Evolutionary conservation across 192 early-diverging fungal species (phyloP).

Genomic region (Helicostylum pulchrum): DNA sequence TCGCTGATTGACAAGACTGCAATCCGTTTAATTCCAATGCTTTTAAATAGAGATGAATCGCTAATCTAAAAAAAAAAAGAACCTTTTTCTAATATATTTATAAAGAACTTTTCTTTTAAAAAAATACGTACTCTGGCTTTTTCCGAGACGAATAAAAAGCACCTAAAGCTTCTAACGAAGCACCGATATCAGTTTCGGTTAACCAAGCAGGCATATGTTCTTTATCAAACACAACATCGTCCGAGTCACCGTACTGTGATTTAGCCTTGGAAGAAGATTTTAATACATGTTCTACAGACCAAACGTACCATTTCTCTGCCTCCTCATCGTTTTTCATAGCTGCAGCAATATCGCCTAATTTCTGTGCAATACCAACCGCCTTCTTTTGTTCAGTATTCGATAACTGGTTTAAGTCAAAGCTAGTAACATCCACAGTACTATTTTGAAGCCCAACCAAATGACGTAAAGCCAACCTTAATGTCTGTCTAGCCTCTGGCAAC

Average conservation of each 20-base stretch:
- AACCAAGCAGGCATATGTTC: conserved; percentile 54
- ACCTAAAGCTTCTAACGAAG: conserved; percentile 51
- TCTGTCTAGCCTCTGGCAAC: conserved; percentile 45
- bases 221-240: conserved; percentile 38
- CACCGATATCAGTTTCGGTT: conserved; percentile 51
- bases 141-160: conserved; percentile 49
- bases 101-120: neutral
- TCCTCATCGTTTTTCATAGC: conserved; percentile 41
- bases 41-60: conserved; percentile 53
- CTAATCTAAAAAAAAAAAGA: conserved; percentile 36
- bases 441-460: conserved; percentile 23
- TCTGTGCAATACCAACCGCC: conserved; percentile 49
- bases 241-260: conserved; percentile 25
- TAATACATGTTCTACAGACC: conserved; percentile 54
- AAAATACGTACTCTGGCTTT: conserved; percentile 40
- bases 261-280: neutral
- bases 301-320: conserved; percentile 54
- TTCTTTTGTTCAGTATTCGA: conserved; percentile 41
- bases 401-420: conserved; percentile 19
- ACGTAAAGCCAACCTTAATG: conserved; percentile 25
- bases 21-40: conserved; percentile 40
- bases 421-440: conserved; percentile 13
- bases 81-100: neutral
- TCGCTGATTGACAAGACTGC: conserved; percentile 46
- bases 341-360: conserved; percentile 50